These are phyloP conservation scores for Citrus sp. DNA, from an alignment of 345 rosid species.

Conservation along the genomic window DNA sequence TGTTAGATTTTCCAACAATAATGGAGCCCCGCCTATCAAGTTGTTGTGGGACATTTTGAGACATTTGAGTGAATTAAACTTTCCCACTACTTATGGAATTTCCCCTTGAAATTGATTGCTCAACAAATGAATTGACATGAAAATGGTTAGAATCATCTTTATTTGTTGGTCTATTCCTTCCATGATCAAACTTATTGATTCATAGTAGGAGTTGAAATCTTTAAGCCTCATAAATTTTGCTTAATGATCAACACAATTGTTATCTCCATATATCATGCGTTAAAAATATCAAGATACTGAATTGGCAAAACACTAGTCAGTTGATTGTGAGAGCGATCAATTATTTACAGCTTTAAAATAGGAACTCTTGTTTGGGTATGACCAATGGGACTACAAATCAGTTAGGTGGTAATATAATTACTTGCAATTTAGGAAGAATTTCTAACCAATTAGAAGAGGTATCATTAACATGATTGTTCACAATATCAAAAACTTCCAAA, in stretches of 20 bases:
- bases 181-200: not conserved
- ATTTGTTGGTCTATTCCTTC: not conserved
- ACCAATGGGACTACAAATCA: not conserved
- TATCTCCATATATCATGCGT: not conserved
- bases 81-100: not conserved
- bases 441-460: slow-evolving; percentile 20
- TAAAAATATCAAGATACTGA: not conserved
- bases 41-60: not conserved
- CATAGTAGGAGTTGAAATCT: not conserved
- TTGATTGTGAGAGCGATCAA: not conserved
- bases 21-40: not conserved
- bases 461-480: not conserved
- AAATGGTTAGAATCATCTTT: not conserved
- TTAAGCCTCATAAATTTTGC: not conserved
- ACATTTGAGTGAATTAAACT: not conserved
- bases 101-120: not conserved
- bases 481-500: too few species aligned
- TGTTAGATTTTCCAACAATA: not conserved
- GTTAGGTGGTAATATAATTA: slow-evolving; percentile 16
- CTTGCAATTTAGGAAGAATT: slow-evolving; percentile 5
- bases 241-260: too few species aligned
- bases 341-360: not conserved
- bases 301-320: not conserved
- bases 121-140: not conserved
- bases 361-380: too few species aligned